Base-by-base conservation (phyloP, 306 rosid species). In the Inga leiocalycina region DNA sequence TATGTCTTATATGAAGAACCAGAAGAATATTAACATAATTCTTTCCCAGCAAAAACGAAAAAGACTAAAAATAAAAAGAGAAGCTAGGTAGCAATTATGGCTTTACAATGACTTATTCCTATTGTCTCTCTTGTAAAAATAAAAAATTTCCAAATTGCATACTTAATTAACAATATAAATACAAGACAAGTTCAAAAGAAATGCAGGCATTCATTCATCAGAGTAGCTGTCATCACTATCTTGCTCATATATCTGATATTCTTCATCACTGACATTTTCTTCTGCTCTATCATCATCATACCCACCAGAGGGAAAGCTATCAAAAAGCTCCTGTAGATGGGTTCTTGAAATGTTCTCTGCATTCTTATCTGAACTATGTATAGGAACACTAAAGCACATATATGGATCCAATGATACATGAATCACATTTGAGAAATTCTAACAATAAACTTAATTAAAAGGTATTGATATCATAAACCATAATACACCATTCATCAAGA, bases 311-410 rank as follows among this genome's bases (percentile, higher is more conserved):
- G 92, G 98, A 78, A 95, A 95, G 87, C 94, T 92, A 83, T 80
- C 98, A 83, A 95, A 93, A 46, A 95, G 89, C 87, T 93, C 95
- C 85, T 92, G 98, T 69, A 95, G 83, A 86, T 89, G 97, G 76
- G 88, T 80, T 87, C 94, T 89, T 43, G 98, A 93, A 57, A 93
- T 80, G 83, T 90, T 87, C 15, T 83, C 93, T 83, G 81, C 72
- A 79, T 87, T 89, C 61, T 84, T 62, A 90, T 90, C 98, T 93
- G 79, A 54, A 78, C 70, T 71, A 64, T 41, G 59, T 86, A 44
- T 89, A 84, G 98, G 93, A 91, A 92, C 45, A 37, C 84, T 82
- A 75, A 45, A 65, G 71, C 64, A 41, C 46, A 19, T 11, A 59
- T 15, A 43, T 37, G 34, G 20, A 72, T 64, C 66, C 65, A 59